phyloP scores from a whole-genome alignment of 768 basidiomycete species.

The Podaxis sp. region DNA sequence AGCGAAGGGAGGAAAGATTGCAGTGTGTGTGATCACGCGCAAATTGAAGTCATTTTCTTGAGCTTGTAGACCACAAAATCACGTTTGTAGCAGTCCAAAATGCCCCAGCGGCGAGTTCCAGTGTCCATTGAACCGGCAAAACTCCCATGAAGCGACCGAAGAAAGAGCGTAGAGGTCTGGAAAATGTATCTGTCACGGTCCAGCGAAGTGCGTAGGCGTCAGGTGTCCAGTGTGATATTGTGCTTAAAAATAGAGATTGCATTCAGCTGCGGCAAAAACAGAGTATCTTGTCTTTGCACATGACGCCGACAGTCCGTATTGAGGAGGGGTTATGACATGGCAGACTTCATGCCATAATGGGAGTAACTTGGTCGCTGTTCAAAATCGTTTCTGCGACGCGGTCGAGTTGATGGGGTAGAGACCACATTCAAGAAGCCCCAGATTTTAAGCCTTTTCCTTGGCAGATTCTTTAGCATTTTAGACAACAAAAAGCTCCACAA shows the following conservation, averaged over 20 bases:
- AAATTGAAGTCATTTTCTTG: not conserved
- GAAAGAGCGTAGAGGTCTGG: not conserved
- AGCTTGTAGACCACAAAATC: not conserved
- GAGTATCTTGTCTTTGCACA: not conserved
- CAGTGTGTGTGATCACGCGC: conserved; percentile 1
- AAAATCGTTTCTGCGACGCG: not conserved
- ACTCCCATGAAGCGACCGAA: conserved; percentile 3
- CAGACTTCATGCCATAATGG: not conserved
- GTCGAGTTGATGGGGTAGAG: not conserved
- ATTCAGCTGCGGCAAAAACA: conserved; percentile 4
- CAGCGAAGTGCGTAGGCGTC: not conserved
- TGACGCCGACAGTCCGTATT: not conserved
- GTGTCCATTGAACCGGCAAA: not conserved
- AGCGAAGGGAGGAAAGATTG: not conserved
- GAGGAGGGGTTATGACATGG: not conserved
- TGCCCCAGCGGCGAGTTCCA: not conserved
- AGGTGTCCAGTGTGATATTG: not conserved
- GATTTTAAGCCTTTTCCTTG: not conserved
- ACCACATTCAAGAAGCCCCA: not conserved
- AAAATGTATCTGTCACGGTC: not conserved
- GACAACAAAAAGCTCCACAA: not conserved
- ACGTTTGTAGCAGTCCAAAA: not conserved
- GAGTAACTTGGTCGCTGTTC: not conserved
- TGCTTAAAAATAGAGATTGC: not conserved
- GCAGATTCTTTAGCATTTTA: not conserved